Conservation (phyloP, 352 stramenopile genomes). For the Globisporangium middletonii region DNA sequence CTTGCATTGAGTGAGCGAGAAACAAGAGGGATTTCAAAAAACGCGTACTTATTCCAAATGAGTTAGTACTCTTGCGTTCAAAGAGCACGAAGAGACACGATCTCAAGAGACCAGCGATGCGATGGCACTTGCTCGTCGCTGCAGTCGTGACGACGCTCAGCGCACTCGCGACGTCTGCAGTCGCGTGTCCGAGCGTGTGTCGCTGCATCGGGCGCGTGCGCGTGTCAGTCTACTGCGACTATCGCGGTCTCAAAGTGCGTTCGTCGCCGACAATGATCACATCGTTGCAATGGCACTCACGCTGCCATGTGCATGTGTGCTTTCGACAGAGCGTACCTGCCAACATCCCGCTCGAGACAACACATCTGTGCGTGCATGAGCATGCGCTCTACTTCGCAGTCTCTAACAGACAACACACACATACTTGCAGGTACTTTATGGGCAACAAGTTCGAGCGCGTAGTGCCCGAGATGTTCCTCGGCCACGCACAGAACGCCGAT, state of each 20-base stretch:
- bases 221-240: constrained; percentile 76
- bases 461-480: constrained; percentile 59
- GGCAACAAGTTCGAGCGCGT: constrained; percentile 69
- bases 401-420: constrained; percentile 2
- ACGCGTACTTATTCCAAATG: too few relatives aligned
- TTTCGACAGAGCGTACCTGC: constrained; percentile 34
- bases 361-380: constrained; percentile 45
- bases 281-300: neutral
- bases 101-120: neutral
- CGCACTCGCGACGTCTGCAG: too few relatives aligned
- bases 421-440: constrained; percentile 42
- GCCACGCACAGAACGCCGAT: constrained; percentile 45
- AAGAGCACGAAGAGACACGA: neutral
- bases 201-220: constrained; percentile 59
- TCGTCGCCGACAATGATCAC: constrained; percentile 1
- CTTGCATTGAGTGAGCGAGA: neutral
- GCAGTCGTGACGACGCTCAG: neutral
- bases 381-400: constrained; percentile 6
- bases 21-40: too few relatives aligned
- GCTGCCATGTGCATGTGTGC: neutral
- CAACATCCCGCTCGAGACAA: constrained; percentile 65
- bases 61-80: neutral
- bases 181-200: constrained; percentile 40
- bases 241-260: constrained; percentile 47
- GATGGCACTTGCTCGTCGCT: neutral